phyloP scores from a whole-genome alignment of 306 rosid genomes.

The cucumber (Cucumis sativus) region DNA sequence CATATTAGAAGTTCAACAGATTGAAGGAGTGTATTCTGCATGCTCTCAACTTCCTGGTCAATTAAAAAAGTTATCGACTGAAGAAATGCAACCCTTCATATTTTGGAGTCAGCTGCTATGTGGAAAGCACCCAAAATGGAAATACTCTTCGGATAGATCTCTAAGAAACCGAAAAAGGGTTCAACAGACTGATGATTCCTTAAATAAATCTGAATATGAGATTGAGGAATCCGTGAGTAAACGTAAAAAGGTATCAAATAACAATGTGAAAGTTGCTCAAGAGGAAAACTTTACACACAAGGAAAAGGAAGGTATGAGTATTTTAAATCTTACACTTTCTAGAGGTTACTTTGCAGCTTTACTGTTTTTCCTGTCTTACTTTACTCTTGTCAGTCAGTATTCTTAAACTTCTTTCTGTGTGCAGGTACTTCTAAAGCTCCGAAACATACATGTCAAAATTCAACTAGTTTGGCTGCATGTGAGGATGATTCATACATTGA shows the following conservation, averaged over 20 bases:
- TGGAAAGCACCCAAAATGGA: slow-evolving; percentile 64
- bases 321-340: slow-evolving; percentile 4
- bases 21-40: slow-evolving; percentile 38
- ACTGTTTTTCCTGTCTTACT: neutral
- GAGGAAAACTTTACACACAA: slow-evolving; percentile 19
- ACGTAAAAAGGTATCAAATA: slow-evolving; percentile 39
- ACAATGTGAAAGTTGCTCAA: slow-evolving; percentile 26
- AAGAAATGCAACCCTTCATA: slow-evolving; percentile 33
- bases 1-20: slow-evolving; percentile 44
- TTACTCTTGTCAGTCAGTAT: slow-evolving; percentile 10
- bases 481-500: slow-evolving; percentile 8
- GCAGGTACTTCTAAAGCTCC: slow-evolving; percentile 25
- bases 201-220: slow-evolving; percentile 20
- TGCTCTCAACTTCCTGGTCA: slow-evolving; percentile 40
- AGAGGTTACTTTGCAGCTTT: neutral
- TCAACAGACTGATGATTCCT: slow-evolving; percentile 24
- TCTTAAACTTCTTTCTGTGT: slow-evolving; percentile 18
- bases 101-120: slow-evolving; percentile 69
- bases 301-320: slow-evolving; percentile 45
- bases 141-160: slow-evolving; percentile 34
- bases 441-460: slow-evolving; percentile 15
- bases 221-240: slow-evolving; percentile 36
- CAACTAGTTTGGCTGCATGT: slow-evolving; percentile 18
- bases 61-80: slow-evolving; percentile 19
- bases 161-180: slow-evolving; percentile 66